Conservation (phyloP, 441 rosid genomes). For the Geranium incanum region DNA sequence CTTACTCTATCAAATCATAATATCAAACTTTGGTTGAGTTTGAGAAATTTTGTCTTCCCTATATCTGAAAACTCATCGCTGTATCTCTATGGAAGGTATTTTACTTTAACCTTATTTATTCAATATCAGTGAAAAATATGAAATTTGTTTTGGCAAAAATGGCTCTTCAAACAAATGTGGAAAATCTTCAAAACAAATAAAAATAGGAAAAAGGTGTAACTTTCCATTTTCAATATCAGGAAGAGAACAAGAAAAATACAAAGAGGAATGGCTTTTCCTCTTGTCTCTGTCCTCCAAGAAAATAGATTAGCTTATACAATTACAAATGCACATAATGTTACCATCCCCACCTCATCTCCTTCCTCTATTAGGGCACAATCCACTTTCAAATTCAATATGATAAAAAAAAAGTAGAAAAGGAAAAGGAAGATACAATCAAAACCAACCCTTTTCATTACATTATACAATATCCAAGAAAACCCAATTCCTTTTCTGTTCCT, state of each 20-base stretch:
- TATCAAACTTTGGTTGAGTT: too few relatives aligned
- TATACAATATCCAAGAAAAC: not conserved
- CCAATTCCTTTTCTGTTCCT: not conserved
- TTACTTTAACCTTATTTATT: too few relatives aligned
- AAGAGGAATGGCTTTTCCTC: not conserved
- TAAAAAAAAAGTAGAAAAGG: not conserved
- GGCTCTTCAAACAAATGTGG: too few relatives aligned
- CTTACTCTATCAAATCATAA: too few relatives aligned
- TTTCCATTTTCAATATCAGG: too few relatives aligned
- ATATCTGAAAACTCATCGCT: too few relatives aligned
- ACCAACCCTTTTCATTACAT: slow-evolving; percentile 2
- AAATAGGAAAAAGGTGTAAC: too few relatives aligned
- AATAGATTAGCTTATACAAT: not conserved
- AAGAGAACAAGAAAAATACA: not conserved
- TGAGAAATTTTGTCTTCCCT: too few relatives aligned
- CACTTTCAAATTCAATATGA: not conserved
- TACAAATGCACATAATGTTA: not conserved
- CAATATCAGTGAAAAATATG: too few relatives aligned
- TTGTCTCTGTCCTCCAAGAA: not conserved
- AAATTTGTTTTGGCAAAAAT: too few relatives aligned
- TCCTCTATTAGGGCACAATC: not conserved
- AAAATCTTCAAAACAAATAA: too few relatives aligned
- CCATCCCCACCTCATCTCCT: not conserved
- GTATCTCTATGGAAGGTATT: too few relatives aligned
- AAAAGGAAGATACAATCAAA: not conserved